These are phyloP conservation scores for Euclidium syriacum DNA, from an alignment of 345 rosid species.

Conservation along the genomic window DNA sequence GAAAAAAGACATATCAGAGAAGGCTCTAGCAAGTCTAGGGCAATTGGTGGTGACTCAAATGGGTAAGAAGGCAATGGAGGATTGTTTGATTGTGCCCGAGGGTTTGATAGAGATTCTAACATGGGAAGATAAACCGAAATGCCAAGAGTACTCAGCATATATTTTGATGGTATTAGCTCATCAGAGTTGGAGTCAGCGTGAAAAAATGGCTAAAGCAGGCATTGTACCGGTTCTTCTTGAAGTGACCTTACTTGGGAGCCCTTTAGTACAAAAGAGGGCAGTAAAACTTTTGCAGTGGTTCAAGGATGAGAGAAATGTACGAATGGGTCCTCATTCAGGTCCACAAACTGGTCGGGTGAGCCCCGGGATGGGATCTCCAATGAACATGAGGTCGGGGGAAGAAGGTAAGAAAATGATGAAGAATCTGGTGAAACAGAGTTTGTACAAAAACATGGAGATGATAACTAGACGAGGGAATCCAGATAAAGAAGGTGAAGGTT, in stretches of 20 bases:
- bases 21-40: conserved; percentile 66
- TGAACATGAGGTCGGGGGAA: conserved; percentile 39
- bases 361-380: conserved; percentile 48
- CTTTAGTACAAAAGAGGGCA: conserved; percentile 83
- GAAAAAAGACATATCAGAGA: conserved; percentile 50
- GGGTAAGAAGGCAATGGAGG: conserved; percentile 77
- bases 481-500: conserved; percentile 29
- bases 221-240: conserved; percentile 74
- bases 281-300: conserved; percentile 85
- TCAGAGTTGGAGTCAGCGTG: conserved; percentile 62
- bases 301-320: conserved; percentile 71
- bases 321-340: conserved; percentile 94
- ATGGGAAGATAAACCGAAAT: conserved; percentile 85
- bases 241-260: conserved; percentile 61
- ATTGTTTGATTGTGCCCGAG: conserved; percentile 45
- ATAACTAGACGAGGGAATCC: conserved; percentile 65
- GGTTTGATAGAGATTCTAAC: conserved; percentile 67
- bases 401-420: conserved; percentile 81
- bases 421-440: conserved; percentile 76
- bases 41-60: conserved; percentile 67
- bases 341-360: conserved; percentile 57
- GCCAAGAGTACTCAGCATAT: conserved; percentile 76
- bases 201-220: conserved; percentile 73
- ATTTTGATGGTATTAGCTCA: conserved; percentile 82
- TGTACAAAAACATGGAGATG: conserved; percentile 82